Percentiles rank a stretch among this genome's conserved stretches.
These are phyloP conservation scores for Iris macrosiphon DNA, from an alignment of 106 monocot genomes.

Conservation along the genomic window DNA sequence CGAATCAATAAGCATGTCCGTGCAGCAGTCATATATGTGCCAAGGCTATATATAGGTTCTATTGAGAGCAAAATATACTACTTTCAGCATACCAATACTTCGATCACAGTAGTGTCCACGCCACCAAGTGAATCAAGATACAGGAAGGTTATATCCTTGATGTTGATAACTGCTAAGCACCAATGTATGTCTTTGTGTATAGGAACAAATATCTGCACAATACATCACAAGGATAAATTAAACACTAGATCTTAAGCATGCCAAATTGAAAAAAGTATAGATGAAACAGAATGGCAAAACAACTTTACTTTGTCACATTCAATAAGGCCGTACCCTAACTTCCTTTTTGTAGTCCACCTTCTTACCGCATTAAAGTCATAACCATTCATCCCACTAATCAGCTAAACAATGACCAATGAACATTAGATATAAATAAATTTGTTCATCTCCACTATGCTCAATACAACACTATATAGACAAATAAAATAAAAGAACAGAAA, in stretches of 20 bases:
- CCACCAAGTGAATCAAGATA: slow-evolving; percentile 89
- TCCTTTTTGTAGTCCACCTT: slow-evolving; percentile 83
- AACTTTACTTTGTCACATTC: slow-evolving; percentile 86
- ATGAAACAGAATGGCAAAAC: slow-evolving; percentile 11
- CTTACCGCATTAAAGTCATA: slow-evolving; percentile 93
- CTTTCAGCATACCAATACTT: slow-evolving; percentile 59
- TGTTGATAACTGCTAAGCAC: slow-evolving; percentile 68
- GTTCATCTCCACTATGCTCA: no score
- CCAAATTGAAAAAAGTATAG: no score
- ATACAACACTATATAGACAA: no score
- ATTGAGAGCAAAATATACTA: no score
- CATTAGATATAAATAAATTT: no score
- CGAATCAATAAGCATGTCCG: no score
- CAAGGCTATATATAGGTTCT: no score
- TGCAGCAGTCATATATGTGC: no score
- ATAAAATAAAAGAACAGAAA: no score
- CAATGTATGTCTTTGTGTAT: slow-evolving; percentile 78
- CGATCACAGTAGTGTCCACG: slow-evolving; percentile 41
- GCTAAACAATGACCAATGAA: slow-evolving; percentile 19
- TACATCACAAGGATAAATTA: slow-evolving; percentile 1
- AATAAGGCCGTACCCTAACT: slow-evolving; percentile 79
- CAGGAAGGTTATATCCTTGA: slow-evolving; percentile 52
- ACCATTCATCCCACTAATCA: slow-evolving; percentile 36
- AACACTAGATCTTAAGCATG: no score
- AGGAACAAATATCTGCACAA: slow-evolving; percentile 65